Evolutionary conservation across 768 basidiomycete species (phyloP).

Genomic region (Lactarius indigo): DNA sequence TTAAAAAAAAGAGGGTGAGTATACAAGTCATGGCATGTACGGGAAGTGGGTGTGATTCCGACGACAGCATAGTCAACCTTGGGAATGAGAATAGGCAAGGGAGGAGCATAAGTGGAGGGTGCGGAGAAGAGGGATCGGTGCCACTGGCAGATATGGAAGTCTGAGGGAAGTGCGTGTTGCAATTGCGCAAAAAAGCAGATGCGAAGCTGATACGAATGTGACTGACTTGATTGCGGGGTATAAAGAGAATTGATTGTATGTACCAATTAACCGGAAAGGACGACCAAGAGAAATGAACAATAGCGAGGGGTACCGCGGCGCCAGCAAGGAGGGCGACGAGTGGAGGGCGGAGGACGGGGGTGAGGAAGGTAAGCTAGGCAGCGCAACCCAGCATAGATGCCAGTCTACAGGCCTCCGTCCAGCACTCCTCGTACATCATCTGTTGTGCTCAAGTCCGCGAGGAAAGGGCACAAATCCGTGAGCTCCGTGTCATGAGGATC

Average conservation of each 20-base stretch:
- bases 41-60: constrained; percentile 2
- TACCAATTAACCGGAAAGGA: constrained; percentile 28
- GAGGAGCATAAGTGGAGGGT: neutral
- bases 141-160: constrained; percentile 9
- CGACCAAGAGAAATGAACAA: constrained; percentile 22
- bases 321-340: neutral
- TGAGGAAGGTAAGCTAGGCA: neutral
- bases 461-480: constrained; percentile 92
- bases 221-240: constrained; percentile 28
- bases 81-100: neutral
- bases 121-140: neutral
- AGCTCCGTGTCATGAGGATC: constrained; percentile 98
- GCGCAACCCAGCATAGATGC: constrained; percentile 4
- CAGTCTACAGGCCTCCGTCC: constrained; percentile 69
- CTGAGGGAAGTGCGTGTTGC: constrained; percentile 6
- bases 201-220: constrained; percentile 25
- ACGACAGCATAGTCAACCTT: constrained; percentile 16
- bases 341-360: neutral
- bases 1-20: constrained; percentile 7
- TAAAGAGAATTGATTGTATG: constrained; percentile 27
- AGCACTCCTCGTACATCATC: constrained; percentile 91
- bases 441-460: constrained; percentile 79
- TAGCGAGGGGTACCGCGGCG: constrained; percentile 16
- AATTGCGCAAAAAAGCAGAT: constrained; percentile 16
- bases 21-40: constrained; percentile 13